Base-by-base conservation (phyloP, 139 green algal genomes). In the Zygnema circumcarinatum region DNA sequence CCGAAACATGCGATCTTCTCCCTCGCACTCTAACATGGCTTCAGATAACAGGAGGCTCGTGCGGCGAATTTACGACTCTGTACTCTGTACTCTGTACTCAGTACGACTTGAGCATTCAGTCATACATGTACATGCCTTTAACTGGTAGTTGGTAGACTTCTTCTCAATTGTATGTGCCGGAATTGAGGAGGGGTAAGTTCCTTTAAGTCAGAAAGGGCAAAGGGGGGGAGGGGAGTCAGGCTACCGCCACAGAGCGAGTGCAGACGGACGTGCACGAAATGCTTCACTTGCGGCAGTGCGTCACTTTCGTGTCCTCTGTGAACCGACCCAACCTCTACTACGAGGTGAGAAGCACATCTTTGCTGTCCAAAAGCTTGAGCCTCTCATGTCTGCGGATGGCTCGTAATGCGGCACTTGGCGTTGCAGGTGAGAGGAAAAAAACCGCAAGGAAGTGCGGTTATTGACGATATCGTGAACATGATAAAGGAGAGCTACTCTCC, bases 321-420 rank as follows among this genome's bases (percentile, higher is more conserved):
- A 91, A 93, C 33, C 86, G 90, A 0, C 80, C 90, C 38, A 93
- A 93, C 25, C 83, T 93, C 3, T 90, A 40, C n/a, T 87, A 88
- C 29, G 74, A 91, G 84, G 85, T 89, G 7, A 33, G 31, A 16
- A 83, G 16, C 7, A 7, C 7, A 29, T 41, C 36, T 40, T 41
- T 85, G 38, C 79, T 31, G 0, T 85, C 74, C 32, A 20, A 32
- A 0, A 39, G 39, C 31, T 76, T 76, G n/a, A 29, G n/a, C 36
- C 81, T 88, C 42, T 31, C 84, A 39, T 32, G 67, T 2, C 41
- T 82, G 82, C 81, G n/a, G n/a, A n/a, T n/a, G n/a, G n/a, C 47
- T 62, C 47, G 7, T 16, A 62, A 62, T 62, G 47, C 47, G 47
- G 47, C 7, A 62, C 47, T 62, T 62, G 16, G 7, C 11, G 3